Conservation (phyloP, 345 rosid species). For the Lumnitzera racemosa region DNA sequence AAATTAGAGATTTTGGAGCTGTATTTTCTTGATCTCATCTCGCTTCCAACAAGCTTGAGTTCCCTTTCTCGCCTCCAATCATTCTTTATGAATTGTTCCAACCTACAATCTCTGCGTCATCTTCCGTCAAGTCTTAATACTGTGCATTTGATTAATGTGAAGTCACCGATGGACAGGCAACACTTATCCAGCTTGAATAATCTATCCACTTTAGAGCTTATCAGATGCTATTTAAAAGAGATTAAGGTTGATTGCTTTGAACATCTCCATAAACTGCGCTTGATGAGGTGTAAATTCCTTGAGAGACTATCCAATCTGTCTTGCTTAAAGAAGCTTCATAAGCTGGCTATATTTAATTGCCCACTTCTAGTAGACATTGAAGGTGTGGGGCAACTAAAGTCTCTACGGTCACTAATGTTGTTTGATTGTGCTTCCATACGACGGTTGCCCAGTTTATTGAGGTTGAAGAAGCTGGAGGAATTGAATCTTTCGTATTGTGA, state of each 20-base stretch:
- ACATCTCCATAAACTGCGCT: background rate
- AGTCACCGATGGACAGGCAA: background rate
- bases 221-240: background rate
- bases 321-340: no score
- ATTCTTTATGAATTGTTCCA: background rate
- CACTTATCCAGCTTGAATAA: background rate
- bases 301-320: background rate
- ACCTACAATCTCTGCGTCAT: background rate
- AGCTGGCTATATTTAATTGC: no score
- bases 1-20: background rate
- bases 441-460: no score
- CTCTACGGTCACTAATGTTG: no score
- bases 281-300: background rate
- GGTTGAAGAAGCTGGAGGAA: no score
- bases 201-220: background rate
- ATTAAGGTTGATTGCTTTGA: background rate
- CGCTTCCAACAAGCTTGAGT: background rate
- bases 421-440: no score
- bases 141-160: background rate
- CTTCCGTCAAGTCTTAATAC: background rate
- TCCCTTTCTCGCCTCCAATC: background rate
- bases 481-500: no score
- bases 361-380: no score
- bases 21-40: background rate
- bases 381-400: no score